A percentile compares a stretch with the other conserved stretches of the same genome.
phyloP scores from a whole-genome alignment of 257 asterid genomes.

The Orobanche coerulescens region DNA sequence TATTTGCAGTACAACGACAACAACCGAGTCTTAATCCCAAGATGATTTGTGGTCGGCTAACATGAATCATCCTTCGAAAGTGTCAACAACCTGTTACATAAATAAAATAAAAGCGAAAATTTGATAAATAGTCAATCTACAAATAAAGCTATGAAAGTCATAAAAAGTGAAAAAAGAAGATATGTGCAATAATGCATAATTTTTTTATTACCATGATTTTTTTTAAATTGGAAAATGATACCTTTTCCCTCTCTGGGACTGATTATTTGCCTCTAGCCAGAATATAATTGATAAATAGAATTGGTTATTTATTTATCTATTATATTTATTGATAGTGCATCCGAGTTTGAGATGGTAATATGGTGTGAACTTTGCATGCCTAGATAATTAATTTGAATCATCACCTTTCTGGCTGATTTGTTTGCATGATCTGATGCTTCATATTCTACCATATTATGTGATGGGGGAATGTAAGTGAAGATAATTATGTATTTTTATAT shows the following conservation, averaged over 20 bases:
- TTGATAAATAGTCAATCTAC: too few relatives aligned
- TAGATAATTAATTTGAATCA: background rate
- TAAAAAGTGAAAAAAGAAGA: too few relatives aligned
- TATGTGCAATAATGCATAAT: background rate
- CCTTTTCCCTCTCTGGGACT: background rate
- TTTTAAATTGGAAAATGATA: background rate
- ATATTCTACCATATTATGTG: background rate
- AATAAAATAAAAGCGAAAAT: too few relatives aligned
- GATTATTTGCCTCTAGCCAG: background rate
- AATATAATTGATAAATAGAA: background rate
- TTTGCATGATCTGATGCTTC: constrained; percentile 2
- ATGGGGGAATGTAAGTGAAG: too few relatives aligned
- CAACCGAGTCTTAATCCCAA: too few relatives aligned
- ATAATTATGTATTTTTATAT: too few relatives aligned
- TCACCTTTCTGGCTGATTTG: background rate
- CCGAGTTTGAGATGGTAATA: background rate
- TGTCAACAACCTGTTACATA: too few relatives aligned
- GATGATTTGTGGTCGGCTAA: too few relatives aligned
- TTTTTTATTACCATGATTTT: background rate
- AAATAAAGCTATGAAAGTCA: too few relatives aligned
- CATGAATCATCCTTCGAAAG: too few relatives aligned
- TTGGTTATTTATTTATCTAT: background rate
- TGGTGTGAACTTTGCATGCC: background rate
- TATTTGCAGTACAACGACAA: too few relatives aligned
- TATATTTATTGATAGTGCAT: constrained; percentile 10